phyloP scores from a whole-genome alignment of 345 rosid genomes.

The Brassica napus region DNA sequence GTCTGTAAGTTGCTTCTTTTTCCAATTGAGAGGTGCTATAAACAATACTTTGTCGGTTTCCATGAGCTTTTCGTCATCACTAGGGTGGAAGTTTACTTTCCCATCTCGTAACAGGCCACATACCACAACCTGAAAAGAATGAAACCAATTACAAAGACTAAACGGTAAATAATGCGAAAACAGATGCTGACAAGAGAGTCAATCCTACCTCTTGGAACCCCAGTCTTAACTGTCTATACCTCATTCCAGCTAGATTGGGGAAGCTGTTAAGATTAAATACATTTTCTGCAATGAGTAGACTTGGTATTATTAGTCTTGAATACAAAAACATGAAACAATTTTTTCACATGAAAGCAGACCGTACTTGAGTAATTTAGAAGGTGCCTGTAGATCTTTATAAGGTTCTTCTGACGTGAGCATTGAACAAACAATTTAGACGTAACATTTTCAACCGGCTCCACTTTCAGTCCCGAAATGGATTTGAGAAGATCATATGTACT shows the following conservation, averaged over 20 bases:
- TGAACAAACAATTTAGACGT: constrained; percentile 95
- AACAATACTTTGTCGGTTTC: constrained; percentile 81
- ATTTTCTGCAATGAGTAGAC: constrained; percentile 69
- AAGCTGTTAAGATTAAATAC: constrained; percentile 84
- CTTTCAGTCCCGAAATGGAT: constrained; percentile 81
- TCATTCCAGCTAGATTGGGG: constrained; percentile 71
- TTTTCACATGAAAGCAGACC: constrained; percentile 19
- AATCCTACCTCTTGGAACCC: constrained; percentile 73
- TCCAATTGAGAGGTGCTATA: constrained; percentile 73
- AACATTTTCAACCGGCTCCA: constrained; percentile 86
- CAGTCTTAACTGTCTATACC: constrained; percentile 63
- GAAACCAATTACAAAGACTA: constrained; percentile 6
- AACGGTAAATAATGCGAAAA: not conserved
- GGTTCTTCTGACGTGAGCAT: constrained; percentile 92
- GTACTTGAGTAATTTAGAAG: constrained; percentile 91
- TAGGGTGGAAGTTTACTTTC: constrained; percentile 79
- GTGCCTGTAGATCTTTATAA: constrained; percentile 91
- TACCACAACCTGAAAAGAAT: constrained; percentile 71
- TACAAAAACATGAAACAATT: not conserved
- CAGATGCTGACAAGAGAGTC: constrained; percentile 3
- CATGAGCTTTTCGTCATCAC: constrained; percentile 70
- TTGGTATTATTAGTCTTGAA: constrained; percentile 35
- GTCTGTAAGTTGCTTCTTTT: constrained; percentile 48
- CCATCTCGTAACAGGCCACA: constrained; percentile 84
- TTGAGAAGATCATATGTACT: constrained; percentile 84